Evolutionary conservation across 2,329 filamentous ascomycete genomes (phyloP).

Genomic region (Trichoderma simmonsii): DNA sequence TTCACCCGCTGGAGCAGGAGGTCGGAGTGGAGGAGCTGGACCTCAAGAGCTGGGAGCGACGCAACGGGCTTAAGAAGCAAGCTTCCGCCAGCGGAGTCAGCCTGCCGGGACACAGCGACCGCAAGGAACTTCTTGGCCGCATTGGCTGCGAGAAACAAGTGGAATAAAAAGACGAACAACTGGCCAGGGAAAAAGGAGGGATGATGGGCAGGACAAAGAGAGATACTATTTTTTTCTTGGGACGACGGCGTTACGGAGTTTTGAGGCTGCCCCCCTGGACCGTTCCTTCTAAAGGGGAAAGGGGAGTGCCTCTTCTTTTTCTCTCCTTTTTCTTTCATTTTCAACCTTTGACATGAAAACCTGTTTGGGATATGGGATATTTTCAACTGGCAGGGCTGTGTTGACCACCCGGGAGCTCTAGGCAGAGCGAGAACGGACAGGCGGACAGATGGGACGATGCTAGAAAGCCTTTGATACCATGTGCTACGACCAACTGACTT

Average conservation of each 20-base stretch:
- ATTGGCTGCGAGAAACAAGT: conserved; percentile 81
- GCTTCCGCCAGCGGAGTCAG: conserved; percentile 58
- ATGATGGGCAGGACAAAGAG: background rate
- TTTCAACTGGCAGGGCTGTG: background rate
- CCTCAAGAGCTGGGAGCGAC: conserved; percentile 61
- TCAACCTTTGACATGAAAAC: background rate
- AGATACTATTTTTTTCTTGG: background rate
- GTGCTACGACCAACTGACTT: background rate
- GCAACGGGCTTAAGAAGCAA: conserved; percentile 53
- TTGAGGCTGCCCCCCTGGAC: background rate
- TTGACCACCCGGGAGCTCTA: background rate
- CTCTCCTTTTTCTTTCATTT: background rate
- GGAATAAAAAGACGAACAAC: conserved; percentile 35
- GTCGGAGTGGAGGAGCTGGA: conserved; percentile 71
- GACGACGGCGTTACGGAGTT: conserved; percentile 19
- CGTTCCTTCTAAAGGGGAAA: background rate
- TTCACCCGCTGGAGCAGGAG: conserved; percentile 65
- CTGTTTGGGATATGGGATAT: background rate
- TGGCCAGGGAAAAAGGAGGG: background rate
- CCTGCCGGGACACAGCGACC: conserved; percentile 67
- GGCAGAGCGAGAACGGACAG: background rate
- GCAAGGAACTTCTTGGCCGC: conserved; percentile 75
- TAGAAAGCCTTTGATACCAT: conserved; percentile 15
- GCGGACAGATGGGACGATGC: background rate
- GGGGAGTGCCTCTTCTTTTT: background rate